These are phyloP conservation scores for Naematelia aurantialba DNA, from an alignment of 768 basidiomycete genomes.

Conservation along the genomic window DNA sequence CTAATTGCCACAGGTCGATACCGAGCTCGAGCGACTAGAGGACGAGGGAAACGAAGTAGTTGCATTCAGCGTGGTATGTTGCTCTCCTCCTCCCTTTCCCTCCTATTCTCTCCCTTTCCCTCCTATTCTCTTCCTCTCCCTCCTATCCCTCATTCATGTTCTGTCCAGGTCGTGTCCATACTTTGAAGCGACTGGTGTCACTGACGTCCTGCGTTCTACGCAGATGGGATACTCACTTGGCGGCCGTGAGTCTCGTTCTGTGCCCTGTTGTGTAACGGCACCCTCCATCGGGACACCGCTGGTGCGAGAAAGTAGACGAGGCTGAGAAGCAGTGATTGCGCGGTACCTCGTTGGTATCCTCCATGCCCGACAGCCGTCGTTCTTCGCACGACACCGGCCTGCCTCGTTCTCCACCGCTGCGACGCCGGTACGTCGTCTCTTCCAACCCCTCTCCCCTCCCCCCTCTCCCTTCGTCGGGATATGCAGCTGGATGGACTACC, in stretches of 20 bases:
- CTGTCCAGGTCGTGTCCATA: no score
- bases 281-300: background rate
- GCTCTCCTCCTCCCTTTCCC: background rate
- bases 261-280: background rate
- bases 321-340: constrained; percentile 43
- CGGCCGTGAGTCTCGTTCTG: constrained; percentile 34
- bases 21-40: constrained; percentile 34
- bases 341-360: constrained; percentile 44
- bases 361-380: constrained; percentile 27
- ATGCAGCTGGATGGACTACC: background rate
- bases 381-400: constrained; percentile 38
- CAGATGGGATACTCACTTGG: constrained; percentile 47
- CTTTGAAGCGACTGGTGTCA: no score
- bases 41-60: constrained; percentile 24
- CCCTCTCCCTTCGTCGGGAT: background rate
- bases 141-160: no score
- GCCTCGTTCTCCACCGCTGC: constrained; percentile 45
- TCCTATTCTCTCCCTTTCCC: background rate
- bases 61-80: constrained; percentile 30
- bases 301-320: no score
- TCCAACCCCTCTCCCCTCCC: background rate
- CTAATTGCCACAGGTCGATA: constrained; percentile 17
- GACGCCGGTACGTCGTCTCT: constrained; percentile 31
- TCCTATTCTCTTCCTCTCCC: no score
- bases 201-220: no score